These are phyloP conservation scores for Claviceps fusiformis DNA, from an alignment of 2,329 filamentous ascomycete genomes.

Conservation along the genomic window DNA sequence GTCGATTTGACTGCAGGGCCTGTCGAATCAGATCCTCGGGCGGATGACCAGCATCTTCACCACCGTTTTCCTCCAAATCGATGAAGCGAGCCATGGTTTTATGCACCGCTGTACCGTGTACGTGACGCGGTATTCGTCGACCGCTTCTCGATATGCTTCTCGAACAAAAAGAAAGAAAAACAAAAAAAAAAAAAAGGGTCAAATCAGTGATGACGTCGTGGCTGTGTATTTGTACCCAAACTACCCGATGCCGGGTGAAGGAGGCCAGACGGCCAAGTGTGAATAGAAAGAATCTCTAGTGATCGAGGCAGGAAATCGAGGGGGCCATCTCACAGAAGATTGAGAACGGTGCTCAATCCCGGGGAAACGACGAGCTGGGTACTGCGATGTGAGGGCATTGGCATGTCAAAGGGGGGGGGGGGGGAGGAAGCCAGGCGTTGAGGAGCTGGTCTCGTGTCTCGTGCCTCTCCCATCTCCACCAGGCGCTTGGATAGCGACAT, in stretches of 20 bases:
- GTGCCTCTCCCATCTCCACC: constrained; percentile 4
- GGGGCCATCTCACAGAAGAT: constrained; percentile 4
- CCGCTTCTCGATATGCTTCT: background rate
- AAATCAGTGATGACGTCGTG: background rate
- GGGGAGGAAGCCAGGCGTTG: background rate
- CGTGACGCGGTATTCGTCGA: background rate
- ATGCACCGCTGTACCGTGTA: background rate
- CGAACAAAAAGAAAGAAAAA: too few relatives aligned
- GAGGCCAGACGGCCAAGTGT: background rate
- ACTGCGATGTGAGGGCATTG: background rate
- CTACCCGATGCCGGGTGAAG: background rate
- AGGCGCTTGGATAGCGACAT: background rate
- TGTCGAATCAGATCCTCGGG: constrained; percentile 4
- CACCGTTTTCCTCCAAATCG: constrained; percentile 10
- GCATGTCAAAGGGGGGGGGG: background rate
- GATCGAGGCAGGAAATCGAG: background rate
- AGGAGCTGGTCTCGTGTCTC: background rate
- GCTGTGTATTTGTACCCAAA: background rate
- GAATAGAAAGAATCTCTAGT: background rate
- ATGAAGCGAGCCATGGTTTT: constrained; percentile 12
- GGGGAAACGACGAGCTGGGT: background rate
- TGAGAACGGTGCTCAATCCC: background rate
- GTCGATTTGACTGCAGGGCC: constrained; percentile 2
- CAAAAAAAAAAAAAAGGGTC: background rate
- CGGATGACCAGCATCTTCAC: constrained; percentile 3